Evolutionary conservation across 192 early-diverging fungal genomes (phyloP).

Genomic region (Coemansia sp.): DNA sequence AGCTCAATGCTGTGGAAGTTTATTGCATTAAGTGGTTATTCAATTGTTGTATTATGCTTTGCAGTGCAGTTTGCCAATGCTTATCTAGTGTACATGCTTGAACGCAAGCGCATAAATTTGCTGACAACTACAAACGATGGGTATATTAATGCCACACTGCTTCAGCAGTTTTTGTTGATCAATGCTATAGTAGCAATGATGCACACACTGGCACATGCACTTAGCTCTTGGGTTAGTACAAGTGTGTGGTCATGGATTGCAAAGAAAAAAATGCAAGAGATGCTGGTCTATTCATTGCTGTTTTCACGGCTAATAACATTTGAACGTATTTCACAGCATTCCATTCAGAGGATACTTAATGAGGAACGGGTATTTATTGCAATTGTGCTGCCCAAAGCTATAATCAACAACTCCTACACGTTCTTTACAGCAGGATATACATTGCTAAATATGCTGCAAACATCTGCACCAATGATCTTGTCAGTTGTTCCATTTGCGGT

Average conservation of each 20-base stretch:
- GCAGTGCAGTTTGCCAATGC: slow-evolving; percentile 3
- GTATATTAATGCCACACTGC: neutral
- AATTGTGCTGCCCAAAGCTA: neutral
- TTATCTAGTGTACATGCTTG: slow-evolving; percentile 10
- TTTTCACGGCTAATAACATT: slow-evolving; percentile 3
- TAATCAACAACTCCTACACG: neutral
- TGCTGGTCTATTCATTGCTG: neutral
- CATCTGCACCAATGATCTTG: neutral
- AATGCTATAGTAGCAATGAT: slow-evolving; percentile 1
- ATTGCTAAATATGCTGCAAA: slow-evolving; percentile 1
- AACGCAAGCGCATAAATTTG: slow-evolving; percentile 6
- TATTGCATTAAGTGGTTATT: slow-evolving; percentile 5
- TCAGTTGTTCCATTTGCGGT: slow-evolving; percentile 1
- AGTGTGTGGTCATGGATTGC: slow-evolving; percentile 4
- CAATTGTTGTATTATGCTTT: neutral
- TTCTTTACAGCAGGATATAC: slow-evolving; percentile 4
- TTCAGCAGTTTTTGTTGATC: neutral
- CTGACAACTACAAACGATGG: neutral
- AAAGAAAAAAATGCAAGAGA: neutral
- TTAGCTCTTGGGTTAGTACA: neutral
- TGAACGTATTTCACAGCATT: slow-evolving; percentile 17
- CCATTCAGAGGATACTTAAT: neutral
- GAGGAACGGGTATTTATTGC: neutral
- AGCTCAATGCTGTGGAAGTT: neutral
- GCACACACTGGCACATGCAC: neutral